phyloP scores from a whole-genome alignment of 805 yeast species.

The Dipodascus albidus region DNA sequence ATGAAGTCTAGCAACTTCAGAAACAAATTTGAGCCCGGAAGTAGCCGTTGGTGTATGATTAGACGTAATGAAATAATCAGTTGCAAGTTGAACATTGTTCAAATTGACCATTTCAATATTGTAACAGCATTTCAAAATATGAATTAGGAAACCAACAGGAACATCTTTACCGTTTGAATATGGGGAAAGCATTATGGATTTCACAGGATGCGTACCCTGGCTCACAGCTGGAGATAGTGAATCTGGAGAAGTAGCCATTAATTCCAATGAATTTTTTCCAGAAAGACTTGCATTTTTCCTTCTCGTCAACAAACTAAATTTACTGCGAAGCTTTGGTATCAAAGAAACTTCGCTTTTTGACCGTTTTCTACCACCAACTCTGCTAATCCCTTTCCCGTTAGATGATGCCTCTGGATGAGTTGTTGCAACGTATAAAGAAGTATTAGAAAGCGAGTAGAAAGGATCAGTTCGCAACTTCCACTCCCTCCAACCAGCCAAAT shows the following conservation, averaged over 20 bases:
- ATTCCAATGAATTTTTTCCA: too few relatives aligned
- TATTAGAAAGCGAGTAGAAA: conserved; percentile 34
- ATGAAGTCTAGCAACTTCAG: conserved; percentile 26
- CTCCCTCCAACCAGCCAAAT: conserved; percentile 79
- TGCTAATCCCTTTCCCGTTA: too few relatives aligned
- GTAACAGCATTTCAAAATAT: conserved; percentile 55
- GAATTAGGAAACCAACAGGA: conserved; percentile 68
- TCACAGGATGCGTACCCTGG: background rate
- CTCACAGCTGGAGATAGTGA: background rate
- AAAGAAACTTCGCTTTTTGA: background rate
- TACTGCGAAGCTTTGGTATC: background rate
- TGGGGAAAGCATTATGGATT: conserved; percentile 39
- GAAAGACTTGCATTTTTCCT: too few relatives aligned
- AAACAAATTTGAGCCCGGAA: conserved; percentile 18
- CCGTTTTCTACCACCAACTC: background rate
- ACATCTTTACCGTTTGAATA: conserved; percentile 62
- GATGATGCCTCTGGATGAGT: too few relatives aligned
- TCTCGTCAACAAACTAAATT: background rate
- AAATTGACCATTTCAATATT: conserved; percentile 45
- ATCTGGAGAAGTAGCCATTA: background rate
- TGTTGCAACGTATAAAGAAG: too few relatives aligned
- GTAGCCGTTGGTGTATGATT: conserved; percentile 12
- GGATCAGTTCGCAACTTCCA: conserved; percentile 77
- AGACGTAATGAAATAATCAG: conserved; percentile 40
- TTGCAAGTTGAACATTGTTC: conserved; percentile 48